phyloP scores from a whole-genome alignment of 83 land plant species.

The Isoetes engelmannii region DNA sequence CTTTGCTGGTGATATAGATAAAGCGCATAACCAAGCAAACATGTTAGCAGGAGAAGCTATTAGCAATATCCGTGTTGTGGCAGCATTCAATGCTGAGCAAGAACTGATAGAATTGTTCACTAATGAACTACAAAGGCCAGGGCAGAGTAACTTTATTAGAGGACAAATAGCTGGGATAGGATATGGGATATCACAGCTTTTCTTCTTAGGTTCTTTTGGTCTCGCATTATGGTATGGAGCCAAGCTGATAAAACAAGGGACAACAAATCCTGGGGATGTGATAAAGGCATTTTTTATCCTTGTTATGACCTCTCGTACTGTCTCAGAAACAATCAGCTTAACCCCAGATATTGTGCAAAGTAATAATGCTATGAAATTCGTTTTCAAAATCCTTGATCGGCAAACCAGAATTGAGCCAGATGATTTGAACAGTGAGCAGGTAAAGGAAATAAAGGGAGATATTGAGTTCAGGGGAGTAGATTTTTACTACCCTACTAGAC shows the following conservation, averaged over 20 bases:
- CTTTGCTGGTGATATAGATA: conserved; percentile 71
- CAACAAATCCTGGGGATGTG: conserved; percentile 52
- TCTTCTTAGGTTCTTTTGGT: conserved; percentile 59
- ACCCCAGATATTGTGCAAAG: conserved; percentile 68
- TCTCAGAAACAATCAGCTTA: conserved; percentile 70
- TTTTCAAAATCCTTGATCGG: conserved; percentile 62
- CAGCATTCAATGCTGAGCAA: conserved; percentile 72
- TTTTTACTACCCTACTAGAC: conserved; percentile 64
- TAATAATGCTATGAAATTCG: conserved; percentile 60
- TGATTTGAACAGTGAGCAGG: conserved; percentile 49
- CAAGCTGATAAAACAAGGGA: conserved; percentile 51
- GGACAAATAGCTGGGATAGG: conserved; percentile 58
- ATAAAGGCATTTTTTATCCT: conserved; percentile 65
- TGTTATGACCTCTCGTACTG: conserved; percentile 64
- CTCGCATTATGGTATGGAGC: conserved; percentile 72
- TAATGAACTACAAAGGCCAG: conserved; percentile 48
- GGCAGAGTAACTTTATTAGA: conserved; percentile 39
- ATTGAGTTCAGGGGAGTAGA: conserved; percentile 63
- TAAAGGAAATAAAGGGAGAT: conserved; percentile 57
- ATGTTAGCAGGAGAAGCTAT: conserved; percentile 82
- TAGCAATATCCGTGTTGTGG: conserved; percentile 67
- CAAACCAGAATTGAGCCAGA: conserved; percentile 59
- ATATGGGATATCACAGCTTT: conserved; percentile 64
- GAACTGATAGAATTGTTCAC: conserved; percentile 55
- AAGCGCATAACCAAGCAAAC: conserved; percentile 73